A percentile compares a stretch with the other conserved stretches of the same genome.
These are phyloP conservation scores for Yarrowia divulgata DNA, from an alignment of 805 yeast species.

Conservation along the genomic window DNA sequence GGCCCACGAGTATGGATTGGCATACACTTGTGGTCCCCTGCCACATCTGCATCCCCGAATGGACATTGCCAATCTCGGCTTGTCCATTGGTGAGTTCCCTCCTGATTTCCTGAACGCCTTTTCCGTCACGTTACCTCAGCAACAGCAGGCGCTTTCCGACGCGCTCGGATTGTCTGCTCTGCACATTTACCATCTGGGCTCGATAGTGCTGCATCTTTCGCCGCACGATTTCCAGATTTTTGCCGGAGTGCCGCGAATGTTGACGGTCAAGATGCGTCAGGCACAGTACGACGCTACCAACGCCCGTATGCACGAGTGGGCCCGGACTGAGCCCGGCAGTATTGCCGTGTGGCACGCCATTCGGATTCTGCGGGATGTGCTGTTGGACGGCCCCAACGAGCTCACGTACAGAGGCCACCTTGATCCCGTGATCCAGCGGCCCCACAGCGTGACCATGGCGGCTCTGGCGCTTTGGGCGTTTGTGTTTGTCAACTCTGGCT, in stretches of 20 bases:
- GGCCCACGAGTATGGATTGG: slow-evolving; percentile 51
- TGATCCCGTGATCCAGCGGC: slow-evolving; percentile 29
- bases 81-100: slow-evolving; percentile 21
- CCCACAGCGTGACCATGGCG: slow-evolving; percentile 30
- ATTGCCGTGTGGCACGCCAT: slow-evolving; percentile 62
- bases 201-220: slow-evolving; percentile 71
- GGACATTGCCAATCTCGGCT: slow-evolving; percentile 14
- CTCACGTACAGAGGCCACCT: slow-evolving; percentile 12
- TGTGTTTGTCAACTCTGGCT: slow-evolving; percentile 25
- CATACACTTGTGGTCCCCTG: slow-evolving; percentile 2
- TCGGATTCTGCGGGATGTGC: slow-evolving; percentile 66
- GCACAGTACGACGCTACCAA: slow-evolving; percentile 59
- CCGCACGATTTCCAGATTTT: slow-evolving; percentile 80
- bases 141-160: neutral
- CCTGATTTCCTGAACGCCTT: slow-evolving; percentile 3
- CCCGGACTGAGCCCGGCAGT: slow-evolving; percentile 59
- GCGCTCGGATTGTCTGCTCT: slow-evolving; percentile 59
- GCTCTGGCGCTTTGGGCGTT: slow-evolving; percentile 29
- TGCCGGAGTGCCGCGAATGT: slow-evolving; percentile 83
- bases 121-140: neutral
- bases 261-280: slow-evolving; percentile 68
- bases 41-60: slow-evolving; percentile 25
- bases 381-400: slow-evolving; percentile 48
- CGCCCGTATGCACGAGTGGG: slow-evolving; percentile 61
- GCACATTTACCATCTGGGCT: slow-evolving; percentile 76